These are phyloP conservation scores for Fraxinus paxiana DNA, from an alignment of 305 asterid species.

Conservation along the genomic window DNA sequence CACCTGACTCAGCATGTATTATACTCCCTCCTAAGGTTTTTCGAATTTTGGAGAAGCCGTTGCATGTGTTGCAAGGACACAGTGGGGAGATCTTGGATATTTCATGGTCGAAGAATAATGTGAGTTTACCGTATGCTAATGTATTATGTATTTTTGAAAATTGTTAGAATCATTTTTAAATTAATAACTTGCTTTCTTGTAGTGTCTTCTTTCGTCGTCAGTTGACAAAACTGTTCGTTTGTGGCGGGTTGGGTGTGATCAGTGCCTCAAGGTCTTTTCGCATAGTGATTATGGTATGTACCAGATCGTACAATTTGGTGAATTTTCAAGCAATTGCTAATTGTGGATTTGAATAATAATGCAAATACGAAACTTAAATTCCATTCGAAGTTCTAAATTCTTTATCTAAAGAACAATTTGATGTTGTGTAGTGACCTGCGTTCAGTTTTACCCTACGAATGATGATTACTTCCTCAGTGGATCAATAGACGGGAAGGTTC, in stretches of 20 bases:
- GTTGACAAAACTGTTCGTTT: constrained; percentile 89
- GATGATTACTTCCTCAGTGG: constrained; percentile 83
- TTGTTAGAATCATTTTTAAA: neutral
- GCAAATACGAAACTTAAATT: neutral
- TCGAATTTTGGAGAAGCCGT: constrained; percentile 66
- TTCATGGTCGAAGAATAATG: constrained; percentile 83
- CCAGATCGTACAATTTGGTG: neutral
- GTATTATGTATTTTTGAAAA: neutral
- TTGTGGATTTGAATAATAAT: neutral
- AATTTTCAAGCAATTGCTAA: neutral
- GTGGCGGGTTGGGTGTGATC: constrained; percentile 81
- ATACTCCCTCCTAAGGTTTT: constrained; percentile 84
- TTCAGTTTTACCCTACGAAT: constrained; percentile 68
- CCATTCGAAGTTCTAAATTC: constrained; percentile 18
- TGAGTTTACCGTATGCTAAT: constrained; percentile 28
- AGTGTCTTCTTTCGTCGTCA: constrained; percentile 84
- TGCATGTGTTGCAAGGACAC: constrained; percentile 77
- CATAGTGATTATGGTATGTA: constrained; percentile 79
- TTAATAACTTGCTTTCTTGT: constrained; percentile 27
- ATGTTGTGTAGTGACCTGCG: constrained; percentile 73
- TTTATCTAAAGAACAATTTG: constrained; percentile 22
- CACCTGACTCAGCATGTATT: constrained; percentile 77
- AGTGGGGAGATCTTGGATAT: constrained; percentile 70
- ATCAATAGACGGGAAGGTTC: constrained; percentile 89
- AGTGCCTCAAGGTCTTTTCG: constrained; percentile 67